Base-by-base conservation (phyloP, 2,329 filamentous ascomycete genomes). In the Talaromyces islandicus region DNA sequence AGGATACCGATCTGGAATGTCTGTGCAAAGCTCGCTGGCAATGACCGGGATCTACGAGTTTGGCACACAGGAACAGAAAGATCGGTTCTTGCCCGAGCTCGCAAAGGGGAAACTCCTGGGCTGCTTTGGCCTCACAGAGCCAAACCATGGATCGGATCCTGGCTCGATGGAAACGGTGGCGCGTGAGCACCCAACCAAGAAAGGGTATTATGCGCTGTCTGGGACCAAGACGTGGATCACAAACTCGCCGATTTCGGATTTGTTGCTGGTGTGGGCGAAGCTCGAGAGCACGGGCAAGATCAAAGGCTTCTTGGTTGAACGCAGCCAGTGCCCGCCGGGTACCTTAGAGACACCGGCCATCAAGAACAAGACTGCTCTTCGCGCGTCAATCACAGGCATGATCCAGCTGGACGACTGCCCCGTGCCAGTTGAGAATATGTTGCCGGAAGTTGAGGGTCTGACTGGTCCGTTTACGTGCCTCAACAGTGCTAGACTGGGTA, bases 311-410 rank as follows among this genome's bases (percentile, higher is more conserved):
- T 77, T 97, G 54, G 83, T 99, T 32, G 92, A 99, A 76, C 85
- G 93, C 66, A 85, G 86, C 66, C 83, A 91, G 66, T 96, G 92
- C 70, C 92, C 92, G 1, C 81, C 90, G 0, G 93, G 94, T 2
- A 95, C 92, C 0, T 81, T 99, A 14, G 91, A 94, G 74, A 99
- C 94, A 6, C 94, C 94, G 1, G 80, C 89, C 12, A 88, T 99
- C 74, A 95, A 95, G 80, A 86, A 97, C 79, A 99, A 99, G 83
- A 97, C 90, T 63, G 94, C 92, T 1, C 85, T 99, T 32, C 84
- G 94, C 61, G 94, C 94, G 12, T 96, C 91, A 12, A 89, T 97
- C 64, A 99, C 94, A 0, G 94, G 94, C 60, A 97, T 97, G 94
- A 97, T 99, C 66, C 92, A 96, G 67, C 83, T 99, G 71, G 93